phyloP scores from a whole-genome alignment of 2,329 filamentous ascomycete genomes.

The Ophiocordyceps camponoti-leonardi region DNA sequence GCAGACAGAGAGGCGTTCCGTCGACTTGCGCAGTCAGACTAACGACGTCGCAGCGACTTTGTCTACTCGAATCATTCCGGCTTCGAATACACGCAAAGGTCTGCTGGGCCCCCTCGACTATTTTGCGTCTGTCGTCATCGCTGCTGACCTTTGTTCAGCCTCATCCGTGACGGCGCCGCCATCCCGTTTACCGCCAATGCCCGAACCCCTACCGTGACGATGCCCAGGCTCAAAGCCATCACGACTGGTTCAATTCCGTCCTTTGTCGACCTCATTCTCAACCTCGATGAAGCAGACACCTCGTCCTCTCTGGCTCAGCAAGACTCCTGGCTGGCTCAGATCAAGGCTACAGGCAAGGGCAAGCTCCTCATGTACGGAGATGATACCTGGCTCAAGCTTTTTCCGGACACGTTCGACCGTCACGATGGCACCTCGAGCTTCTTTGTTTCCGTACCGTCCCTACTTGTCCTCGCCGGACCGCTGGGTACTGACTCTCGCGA shows the following conservation, averaged over 20 bases:
- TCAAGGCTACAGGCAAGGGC: slow-evolving; percentile 54
- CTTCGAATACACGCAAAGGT: slow-evolving; percentile 82
- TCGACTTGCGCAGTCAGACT: slow-evolving; percentile 1
- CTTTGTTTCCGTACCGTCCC: slow-evolving; percentile 67
- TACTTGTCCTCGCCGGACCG: not conserved
- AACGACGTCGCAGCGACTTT: slow-evolving; percentile 52
- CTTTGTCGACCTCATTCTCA: slow-evolving; percentile 91
- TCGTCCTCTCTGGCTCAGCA: slow-evolving; percentile 74
- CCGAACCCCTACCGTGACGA: slow-evolving; percentile 92
- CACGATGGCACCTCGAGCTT: slow-evolving; percentile 92
- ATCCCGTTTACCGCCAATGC: slow-evolving; percentile 92
- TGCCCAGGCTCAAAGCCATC: slow-evolving; percentile 93
- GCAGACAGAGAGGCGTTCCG: slow-evolving; percentile 34
- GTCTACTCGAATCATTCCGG: slow-evolving; percentile 69
- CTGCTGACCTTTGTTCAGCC: slow-evolving; percentile 27
- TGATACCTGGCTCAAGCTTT: slow-evolving; percentile 95
- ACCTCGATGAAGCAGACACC: slow-evolving; percentile 87
- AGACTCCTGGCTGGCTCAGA: slow-evolving; percentile 91
- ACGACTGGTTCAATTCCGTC: slow-evolving; percentile 97
- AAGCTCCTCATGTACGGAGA: slow-evolving; percentile 92
- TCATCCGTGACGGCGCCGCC: slow-evolving; percentile 69
- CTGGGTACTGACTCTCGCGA: not conserved
- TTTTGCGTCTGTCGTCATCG: slow-evolving; percentile 2
- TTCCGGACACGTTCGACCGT: slow-evolving; percentile 73
- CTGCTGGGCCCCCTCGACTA: slow-evolving; percentile 6